Percentiles rank a stretch among this genome's conserved stretches.
Evolutionary conservation across 345 rosid species (phyloP).

Genomic region (Lepidium sativum): DNA sequence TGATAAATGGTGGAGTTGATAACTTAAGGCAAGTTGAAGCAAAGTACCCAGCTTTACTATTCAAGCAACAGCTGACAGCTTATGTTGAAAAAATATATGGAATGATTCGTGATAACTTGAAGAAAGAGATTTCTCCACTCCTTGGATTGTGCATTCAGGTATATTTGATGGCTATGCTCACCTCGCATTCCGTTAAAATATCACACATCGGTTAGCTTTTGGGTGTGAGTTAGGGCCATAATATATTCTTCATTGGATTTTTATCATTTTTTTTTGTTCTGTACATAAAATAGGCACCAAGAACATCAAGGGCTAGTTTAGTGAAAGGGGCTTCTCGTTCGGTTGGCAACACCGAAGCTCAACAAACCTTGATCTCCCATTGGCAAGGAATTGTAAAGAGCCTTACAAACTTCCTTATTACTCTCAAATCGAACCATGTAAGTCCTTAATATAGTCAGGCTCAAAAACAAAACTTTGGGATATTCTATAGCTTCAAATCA

Average conservation of each 20-base stretch:
- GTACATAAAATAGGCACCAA: slow-evolving; percentile 55
- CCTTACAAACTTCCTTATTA: slow-evolving; percentile 74
- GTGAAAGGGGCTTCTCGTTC: slow-evolving; percentile 85
- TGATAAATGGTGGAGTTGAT: slow-evolving; percentile 65
- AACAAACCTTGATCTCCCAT: slow-evolving; percentile 84
- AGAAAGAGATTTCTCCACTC: slow-evolving; percentile 93
- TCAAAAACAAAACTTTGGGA: neutral
- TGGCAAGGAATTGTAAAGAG: slow-evolving; percentile 98
- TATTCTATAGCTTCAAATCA: neutral
- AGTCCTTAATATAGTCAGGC: slow-evolving; percentile 26
- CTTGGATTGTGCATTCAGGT: slow-evolving; percentile 98
- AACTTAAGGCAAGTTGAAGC: slow-evolving; percentile 87
- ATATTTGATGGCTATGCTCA: neutral
- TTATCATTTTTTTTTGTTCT: neutral
- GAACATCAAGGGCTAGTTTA: slow-evolving; percentile 92
- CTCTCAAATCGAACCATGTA: slow-evolving; percentile 68
- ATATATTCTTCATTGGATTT: neutral
- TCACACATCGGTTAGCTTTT: too few species aligned
- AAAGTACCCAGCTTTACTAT: slow-evolving; percentile 92
- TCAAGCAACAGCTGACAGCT: slow-evolving; percentile 95
- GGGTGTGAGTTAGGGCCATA: too few species aligned
- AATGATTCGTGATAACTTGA: slow-evolving; percentile 90
- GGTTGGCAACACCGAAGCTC: slow-evolving; percentile 66
- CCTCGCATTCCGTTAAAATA: too few species aligned
- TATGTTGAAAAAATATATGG: slow-evolving; percentile 96